Percentiles rank a stretch among this genome's conserved stretches.
phyloP scores from a whole-genome alignment of 257 asterid species.

The Scutellaria barbata region DNA sequence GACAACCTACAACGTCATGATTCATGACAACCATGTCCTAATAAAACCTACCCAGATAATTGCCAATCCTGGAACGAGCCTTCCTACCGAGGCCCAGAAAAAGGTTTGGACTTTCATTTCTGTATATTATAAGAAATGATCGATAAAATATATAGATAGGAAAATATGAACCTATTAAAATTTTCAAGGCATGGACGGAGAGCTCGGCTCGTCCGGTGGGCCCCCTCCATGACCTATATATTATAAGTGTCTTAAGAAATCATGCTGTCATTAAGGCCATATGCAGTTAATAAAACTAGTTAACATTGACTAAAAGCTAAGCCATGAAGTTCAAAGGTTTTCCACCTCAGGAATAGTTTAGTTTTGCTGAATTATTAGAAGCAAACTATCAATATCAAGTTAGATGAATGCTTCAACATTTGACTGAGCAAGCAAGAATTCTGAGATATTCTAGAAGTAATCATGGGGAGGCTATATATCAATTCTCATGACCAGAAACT shows the following conservation, averaged over 20 bases:
- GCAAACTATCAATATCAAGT: constrained; percentile 8
- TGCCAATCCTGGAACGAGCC: no score
- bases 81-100: no score
- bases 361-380: not conserved
- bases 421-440: constrained; percentile 16
- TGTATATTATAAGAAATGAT: no score
- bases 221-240: not conserved
- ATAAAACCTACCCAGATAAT: not conserved
- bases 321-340: not conserved
- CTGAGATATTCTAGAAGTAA: not conserved
- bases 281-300: not conserved
- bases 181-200: no score
- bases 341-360: not conserved
- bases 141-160: no score
- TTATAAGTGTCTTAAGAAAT: not conserved
- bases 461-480: not conserved
- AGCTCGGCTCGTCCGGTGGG: no score
- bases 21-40: constrained; percentile 31
- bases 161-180: no score
- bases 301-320: constrained; percentile 26
- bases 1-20: constrained; percentile 33
- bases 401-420: constrained; percentile 18
- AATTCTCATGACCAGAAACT: constrained; percentile 21
- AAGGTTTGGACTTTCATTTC: no score
- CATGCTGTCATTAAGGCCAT: constrained; percentile 1